A percentile compares a stretch with the other conserved stretches of the same genome.
These are phyloP conservation scores for Ogataea siamensis DNA, from an alignment of 805 yeast species.

Conservation along the genomic window DNA sequence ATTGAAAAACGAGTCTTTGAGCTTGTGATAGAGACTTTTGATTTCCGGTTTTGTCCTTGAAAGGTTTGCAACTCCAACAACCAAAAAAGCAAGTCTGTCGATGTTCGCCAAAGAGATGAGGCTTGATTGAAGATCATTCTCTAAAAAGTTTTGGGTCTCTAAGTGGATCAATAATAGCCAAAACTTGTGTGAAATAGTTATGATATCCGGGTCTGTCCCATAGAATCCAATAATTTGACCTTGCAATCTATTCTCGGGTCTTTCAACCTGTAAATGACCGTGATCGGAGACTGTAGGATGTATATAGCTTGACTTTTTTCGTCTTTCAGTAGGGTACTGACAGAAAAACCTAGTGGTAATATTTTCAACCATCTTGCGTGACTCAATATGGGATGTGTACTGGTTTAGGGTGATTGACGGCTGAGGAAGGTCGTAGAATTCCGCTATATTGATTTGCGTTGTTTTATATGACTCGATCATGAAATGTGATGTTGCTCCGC, in stretches of 20 bases:
- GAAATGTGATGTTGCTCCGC: neutral
- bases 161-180: neutral
- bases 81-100: neutral
- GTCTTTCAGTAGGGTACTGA: neutral
- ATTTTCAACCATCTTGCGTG: neutral
- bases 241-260: neutral
- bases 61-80: neutral
- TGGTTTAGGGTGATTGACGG: neutral
- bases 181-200: neutral
- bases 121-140: neutral
- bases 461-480: conserved; percentile 1
- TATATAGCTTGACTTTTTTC: neutral
- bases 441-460: neutral
- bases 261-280: neutral
- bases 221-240: conserved; percentile 2
- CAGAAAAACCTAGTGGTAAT: neutral
- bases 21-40: neutral
- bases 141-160: neutral
- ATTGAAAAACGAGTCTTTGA: neutral
- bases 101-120: neutral
- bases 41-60: neutral
- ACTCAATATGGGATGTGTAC: neutral
- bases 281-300: neutral
- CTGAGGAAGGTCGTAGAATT: neutral
- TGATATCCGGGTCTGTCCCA: neutral